Percentiles rank a stretch among this genome's conserved stretches.
Conservation (phyloP, 441 rosid genomes). For the Rhodomyrtus psidioides region DNA sequence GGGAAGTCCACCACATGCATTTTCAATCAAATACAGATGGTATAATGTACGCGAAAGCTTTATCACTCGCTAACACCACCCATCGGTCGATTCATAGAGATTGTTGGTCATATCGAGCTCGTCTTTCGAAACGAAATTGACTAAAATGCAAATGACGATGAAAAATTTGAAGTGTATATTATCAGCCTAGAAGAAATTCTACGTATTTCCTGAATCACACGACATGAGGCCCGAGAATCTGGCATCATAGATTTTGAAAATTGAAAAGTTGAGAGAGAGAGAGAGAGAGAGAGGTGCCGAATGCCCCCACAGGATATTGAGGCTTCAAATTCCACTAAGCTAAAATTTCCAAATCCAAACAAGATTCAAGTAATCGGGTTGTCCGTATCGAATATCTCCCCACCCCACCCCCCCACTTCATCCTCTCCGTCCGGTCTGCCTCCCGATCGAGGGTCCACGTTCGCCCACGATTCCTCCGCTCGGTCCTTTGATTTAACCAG, state of each 20-base stretch:
- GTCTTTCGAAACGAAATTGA: too few relatives aligned
- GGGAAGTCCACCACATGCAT: not conserved
- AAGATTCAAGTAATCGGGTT: not conserved
- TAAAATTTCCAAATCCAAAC: accelerated
- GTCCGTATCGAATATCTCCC: not conserved
- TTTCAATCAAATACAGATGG: too few relatives aligned
- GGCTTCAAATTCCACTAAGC: not conserved
- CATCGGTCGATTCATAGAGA: too few relatives aligned
- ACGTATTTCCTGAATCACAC: not conserved
- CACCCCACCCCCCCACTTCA: too few relatives aligned
- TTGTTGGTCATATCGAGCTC: too few relatives aligned
- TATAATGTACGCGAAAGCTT: too few relatives aligned
- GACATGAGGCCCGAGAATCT: not conserved
- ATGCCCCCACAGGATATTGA: not conserved
- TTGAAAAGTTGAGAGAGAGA: not conserved
- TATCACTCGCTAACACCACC: too few relatives aligned
- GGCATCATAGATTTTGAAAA: not conserved
- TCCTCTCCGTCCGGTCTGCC: constrained; percentile 27
- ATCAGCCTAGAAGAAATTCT: not conserved
- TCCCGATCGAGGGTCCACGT: constrained; percentile 5
- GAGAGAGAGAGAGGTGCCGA: not conserved
- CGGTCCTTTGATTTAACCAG: constrained; percentile 38
- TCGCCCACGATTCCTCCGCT: constrained; percentile 35
- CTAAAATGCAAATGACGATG: too few relatives aligned
- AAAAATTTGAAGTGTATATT: accelerated